Percentiles rank a stretch among this genome's conserved stretches.
Conservation (phyloP, 352 stramenopile genomes). For the Phytophthora ramorum region DNA sequence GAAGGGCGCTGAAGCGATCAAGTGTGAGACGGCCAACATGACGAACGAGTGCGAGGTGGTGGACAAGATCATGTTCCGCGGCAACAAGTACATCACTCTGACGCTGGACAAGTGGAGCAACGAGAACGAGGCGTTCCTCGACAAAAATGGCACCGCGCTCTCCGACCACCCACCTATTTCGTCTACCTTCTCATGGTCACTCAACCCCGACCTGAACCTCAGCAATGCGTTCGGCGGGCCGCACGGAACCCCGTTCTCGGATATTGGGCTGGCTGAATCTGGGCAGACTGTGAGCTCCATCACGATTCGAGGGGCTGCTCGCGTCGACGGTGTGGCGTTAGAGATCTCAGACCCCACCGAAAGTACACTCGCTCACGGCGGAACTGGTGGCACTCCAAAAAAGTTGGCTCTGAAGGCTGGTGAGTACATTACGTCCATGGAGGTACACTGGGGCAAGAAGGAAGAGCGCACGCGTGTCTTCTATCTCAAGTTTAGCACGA, state of each 20-base stretch:
- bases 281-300: conserved; percentile 43
- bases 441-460: conserved; percentile 52
- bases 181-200: conserved; percentile 46
- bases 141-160: conserved; percentile 39
- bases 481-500: conserved; percentile 51
- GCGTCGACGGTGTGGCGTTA: conserved; percentile 50
- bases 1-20: conserved; percentile 43
- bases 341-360: conserved; percentile 38
- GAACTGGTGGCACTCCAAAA: conserved; percentile 37
- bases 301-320: conserved; percentile 36
- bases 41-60: conserved; percentile 61
- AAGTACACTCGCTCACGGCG: conserved; percentile 48
- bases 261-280: conserved; percentile 29
- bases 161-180: conserved; percentile 64
- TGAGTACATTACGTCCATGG: conserved; percentile 56
- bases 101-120: conserved; percentile 52
- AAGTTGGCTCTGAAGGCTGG: conserved; percentile 44
- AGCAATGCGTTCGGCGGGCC: conserved; percentile 47
- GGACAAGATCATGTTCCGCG: conserved; percentile 68
- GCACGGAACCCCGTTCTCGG: conserved; percentile 49
- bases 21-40: conserved; percentile 42
- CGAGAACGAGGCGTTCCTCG: conserved; percentile 49
- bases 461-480: conserved; percentile 46
- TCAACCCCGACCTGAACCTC: conserved; percentile 36
- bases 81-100: conserved; percentile 55